A percentile compares a stretch with the other conserved stretches of the same genome.
Conservation (phyloP, 345 rosid genomes). For the Pugionium dolabratum region DNA sequence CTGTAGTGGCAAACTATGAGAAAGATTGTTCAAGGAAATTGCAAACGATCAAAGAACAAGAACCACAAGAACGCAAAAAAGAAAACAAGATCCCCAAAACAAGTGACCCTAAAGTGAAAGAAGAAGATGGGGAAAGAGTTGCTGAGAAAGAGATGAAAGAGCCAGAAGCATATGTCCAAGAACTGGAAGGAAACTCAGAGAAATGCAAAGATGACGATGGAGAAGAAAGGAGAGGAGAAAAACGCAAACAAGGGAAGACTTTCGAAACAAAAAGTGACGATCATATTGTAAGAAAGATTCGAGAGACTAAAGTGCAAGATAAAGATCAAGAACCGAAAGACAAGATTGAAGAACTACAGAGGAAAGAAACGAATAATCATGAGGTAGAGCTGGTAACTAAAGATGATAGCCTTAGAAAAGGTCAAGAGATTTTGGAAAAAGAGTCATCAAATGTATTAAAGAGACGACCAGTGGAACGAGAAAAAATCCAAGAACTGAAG, state of each 20-base stretch:
- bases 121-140: slow-evolving; percentile 4
- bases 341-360: neutral
- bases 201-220: neutral
- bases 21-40: slow-evolving; percentile 2
- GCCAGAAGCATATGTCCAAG: slow-evolving; percentile 5
- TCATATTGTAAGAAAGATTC: neutral
- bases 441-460: slow-evolving; percentile 10
- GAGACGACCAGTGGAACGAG: slow-evolving; percentile 21
- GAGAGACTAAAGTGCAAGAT: slow-evolving; percentile 10
- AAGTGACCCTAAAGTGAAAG: slow-evolving; percentile 1
- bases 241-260: slow-evolving; percentile 1
- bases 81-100: neutral
- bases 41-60: neutral
- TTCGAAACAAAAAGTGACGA: slow-evolving; percentile 11
- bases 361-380: neutral
- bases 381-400: slow-evolving; percentile 9
- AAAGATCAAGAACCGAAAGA: slow-evolving; percentile 10
- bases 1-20: slow-evolving; percentile 11
- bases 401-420: slow-evolving; percentile 11
- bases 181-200: slow-evolving; percentile 17
- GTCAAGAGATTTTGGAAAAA: slow-evolving; percentile 4
- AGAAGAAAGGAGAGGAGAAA: slow-evolving; percentile 4
- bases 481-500: slow-evolving; percentile 4
- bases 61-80: slow-evolving; percentile 16
- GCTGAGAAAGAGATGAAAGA: neutral